Evolutionary conservation across 129 eudicot genomes (phyloP).

Genomic region (Flaveria sonorensis): DNA sequence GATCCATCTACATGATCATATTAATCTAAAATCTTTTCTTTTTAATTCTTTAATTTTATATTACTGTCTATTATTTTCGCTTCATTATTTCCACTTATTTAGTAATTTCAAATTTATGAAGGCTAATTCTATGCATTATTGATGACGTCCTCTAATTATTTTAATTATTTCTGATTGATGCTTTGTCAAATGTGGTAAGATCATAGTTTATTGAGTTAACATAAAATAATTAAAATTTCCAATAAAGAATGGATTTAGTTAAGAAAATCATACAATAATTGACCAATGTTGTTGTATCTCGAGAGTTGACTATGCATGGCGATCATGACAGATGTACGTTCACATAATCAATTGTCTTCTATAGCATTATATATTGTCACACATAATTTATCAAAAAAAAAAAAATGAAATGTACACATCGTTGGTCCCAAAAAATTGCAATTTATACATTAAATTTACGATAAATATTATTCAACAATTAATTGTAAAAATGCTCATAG

Average conservation of each 20-base stretch:
- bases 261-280: conserved; percentile 18
- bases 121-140: conserved; percentile 22
- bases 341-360: not conserved
- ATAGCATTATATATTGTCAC: too few relatives aligned
- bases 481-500: too few relatives aligned
- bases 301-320: conserved; percentile 41
- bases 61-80: not conserved
- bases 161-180: conserved; percentile 30
- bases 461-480: too few relatives aligned
- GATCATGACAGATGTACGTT: conserved; percentile 38
- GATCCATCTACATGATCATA: conserved; percentile 21
- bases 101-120: not conserved
- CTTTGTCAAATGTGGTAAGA: conserved; percentile 36
- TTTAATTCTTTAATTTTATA: not conserved
- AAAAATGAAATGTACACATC: too few relatives aligned
- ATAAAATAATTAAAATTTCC: conserved; percentile 18
- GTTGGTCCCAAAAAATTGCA: too few relatives aligned
- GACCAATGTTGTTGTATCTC: conserved; percentile 32
- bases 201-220: not conserved
- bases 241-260: conserved; percentile 23
- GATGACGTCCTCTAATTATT: conserved; percentile 17
- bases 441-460: too few relatives aligned
- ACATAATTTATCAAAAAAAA: too few relatives aligned
- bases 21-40: conserved; percentile 11
- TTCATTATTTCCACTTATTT: not conserved